Evolutionary conservation across 2,329 filamentous ascomycete genomes (phyloP).

Genomic region (Talaromyces sp.): DNA sequence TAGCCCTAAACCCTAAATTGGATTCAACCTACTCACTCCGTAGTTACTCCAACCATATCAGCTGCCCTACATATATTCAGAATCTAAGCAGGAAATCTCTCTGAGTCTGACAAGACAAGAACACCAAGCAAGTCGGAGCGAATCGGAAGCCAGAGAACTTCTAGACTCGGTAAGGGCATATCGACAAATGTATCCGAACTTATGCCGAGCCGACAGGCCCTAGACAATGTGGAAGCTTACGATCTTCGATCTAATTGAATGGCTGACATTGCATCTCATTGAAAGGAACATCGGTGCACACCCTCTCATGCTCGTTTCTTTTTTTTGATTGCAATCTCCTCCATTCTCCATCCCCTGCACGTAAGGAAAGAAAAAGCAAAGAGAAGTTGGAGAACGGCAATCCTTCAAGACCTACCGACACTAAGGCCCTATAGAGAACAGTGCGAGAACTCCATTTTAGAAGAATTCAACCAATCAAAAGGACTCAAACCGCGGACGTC

Average conservation of each 20-base stretch:
- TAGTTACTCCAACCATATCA: neutral
- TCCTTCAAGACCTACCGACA: neutral
- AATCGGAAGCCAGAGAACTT: constrained; percentile 1
- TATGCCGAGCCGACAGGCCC: neutral
- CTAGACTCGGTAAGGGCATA: neutral
- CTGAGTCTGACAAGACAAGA: neutral
- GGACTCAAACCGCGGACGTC: neutral
- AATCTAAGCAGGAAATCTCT: neutral
- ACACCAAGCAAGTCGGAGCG: neutral
- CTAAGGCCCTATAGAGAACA: neutral
- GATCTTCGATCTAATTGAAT: neutral
- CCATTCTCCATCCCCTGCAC: constrained; percentile 1
- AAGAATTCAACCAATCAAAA: neutral
- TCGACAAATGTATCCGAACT: neutral
- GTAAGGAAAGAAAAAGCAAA: neutral
- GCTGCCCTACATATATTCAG: too few relatives aligned
- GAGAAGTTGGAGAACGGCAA: neutral
- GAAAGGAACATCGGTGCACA: neutral
- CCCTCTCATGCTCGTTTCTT: neutral
- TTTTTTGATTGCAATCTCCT: neutral
- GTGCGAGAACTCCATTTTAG: neutral
- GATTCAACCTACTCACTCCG: neutral
- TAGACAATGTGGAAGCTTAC: neutral
- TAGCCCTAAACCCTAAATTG: neutral
- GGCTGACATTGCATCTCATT: neutral